Conservation (phyloP, 164 flowering plant species). For the Tetracentron sinense region DNA sequence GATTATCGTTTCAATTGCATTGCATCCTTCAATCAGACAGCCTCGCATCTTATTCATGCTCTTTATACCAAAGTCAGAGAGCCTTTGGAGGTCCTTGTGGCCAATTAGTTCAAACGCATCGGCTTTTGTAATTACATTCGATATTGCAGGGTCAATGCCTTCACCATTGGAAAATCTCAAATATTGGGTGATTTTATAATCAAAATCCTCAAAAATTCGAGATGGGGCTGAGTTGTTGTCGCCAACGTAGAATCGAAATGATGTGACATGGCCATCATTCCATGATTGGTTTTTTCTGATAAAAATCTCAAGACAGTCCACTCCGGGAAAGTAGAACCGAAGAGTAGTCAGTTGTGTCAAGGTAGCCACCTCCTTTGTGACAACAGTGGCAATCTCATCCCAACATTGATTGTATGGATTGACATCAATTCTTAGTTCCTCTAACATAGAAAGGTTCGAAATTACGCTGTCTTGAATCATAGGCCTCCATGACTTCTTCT, state of each 20-base stretch:
- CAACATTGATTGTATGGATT: background rate
- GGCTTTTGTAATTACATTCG: background rate
- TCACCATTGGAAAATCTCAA: slow-evolving; percentile 7
- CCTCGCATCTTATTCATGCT: background rate
- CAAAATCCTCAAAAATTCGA: background rate
- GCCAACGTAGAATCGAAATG: slow-evolving; percentile 13
- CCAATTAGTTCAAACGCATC: slow-evolving; percentile 3
- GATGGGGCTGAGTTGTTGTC: background rate
- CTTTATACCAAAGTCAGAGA: background rate
- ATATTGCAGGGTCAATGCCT: background rate
- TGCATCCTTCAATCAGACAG: slow-evolving; percentile 5
- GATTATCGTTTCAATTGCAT: background rate
- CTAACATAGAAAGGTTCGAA: slow-evolving; percentile 7
- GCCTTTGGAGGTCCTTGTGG: background rate
- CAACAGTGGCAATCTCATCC: background rate
- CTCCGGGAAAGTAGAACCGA: slow-evolving; percentile 14
- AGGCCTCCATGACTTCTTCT: background rate
- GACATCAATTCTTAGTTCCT: slow-evolving; percentile 20
- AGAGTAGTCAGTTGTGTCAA: slow-evolving; percentile 4
- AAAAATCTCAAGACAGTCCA: background rate
- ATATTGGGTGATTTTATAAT: background rate
- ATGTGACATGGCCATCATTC: background rate
- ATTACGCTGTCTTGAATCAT: background rate
- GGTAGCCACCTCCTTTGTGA: slow-evolving; percentile 8
- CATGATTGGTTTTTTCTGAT: background rate